Conservation (phyloP, 2,329 filamentous ascomycete species). For the Coniochaeta hoffmannii region DNA sequence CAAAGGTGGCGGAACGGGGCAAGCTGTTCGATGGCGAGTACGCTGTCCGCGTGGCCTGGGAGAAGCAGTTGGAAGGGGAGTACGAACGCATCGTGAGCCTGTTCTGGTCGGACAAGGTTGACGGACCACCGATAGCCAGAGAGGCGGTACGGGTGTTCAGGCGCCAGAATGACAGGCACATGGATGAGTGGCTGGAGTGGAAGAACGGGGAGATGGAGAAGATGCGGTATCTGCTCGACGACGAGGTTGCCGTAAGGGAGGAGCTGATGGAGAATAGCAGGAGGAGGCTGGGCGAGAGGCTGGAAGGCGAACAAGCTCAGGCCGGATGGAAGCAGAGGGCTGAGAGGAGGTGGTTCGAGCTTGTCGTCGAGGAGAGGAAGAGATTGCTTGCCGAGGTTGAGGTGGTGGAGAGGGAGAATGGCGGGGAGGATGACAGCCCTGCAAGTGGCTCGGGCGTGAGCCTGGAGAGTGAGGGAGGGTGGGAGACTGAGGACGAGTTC, state of each 20-base stretch:
- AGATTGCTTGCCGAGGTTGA: constrained; percentile 34
- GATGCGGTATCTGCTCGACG: constrained; percentile 27
- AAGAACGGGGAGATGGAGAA: constrained; percentile 30
- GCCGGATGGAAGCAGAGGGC: constrained; percentile 26
- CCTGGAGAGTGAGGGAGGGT: background rate
- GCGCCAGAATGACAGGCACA: constrained; percentile 32
- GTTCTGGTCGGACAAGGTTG: constrained; percentile 29
- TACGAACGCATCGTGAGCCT: constrained; percentile 30
- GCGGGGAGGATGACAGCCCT: constrained; percentile 8
- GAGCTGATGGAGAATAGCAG: constrained; percentile 35
- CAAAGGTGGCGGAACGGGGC: constrained; percentile 26
- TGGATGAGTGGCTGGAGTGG: constrained; percentile 32
- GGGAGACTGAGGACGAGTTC: background rate
- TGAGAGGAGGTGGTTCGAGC: constrained; percentile 39
- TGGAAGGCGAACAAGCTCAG: constrained; percentile 22
- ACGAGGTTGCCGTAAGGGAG: constrained; percentile 29
- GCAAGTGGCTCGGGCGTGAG: background rate
- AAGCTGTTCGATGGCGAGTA: constrained; percentile 31
- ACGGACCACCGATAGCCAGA: constrained; percentile 21
- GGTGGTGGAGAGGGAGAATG: constrained; percentile 33
- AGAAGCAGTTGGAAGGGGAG: constrained; percentile 33
- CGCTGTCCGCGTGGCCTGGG: constrained; percentile 28
- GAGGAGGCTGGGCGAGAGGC: constrained; percentile 18
- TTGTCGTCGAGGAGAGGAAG: constrained; percentile 35
- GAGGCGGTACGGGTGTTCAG: constrained; percentile 26